These are phyloP conservation scores for Saturnispora zaruensis DNA, from an alignment of 805 yeast species.

Conservation along the genomic window DNA sequence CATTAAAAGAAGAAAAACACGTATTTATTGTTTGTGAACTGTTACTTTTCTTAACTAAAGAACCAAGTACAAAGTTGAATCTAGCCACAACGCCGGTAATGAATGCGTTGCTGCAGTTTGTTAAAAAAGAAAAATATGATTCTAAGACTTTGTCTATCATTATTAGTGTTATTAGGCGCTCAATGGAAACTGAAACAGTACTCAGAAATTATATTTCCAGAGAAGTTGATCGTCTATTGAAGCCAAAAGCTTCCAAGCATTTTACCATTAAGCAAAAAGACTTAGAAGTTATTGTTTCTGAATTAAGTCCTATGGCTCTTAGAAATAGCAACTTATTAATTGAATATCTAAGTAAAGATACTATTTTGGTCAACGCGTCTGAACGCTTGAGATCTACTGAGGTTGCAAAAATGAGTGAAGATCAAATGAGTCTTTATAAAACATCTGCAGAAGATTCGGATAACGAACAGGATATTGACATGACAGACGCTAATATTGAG, in stretches of 20 bases:
- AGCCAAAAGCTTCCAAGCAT: conserved; percentile 13
- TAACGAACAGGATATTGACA: conserved; percentile 19
- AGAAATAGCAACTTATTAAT: conserved; percentile 26
- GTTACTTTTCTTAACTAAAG: conserved; percentile 40
- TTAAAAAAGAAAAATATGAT: conserved; percentile 31
- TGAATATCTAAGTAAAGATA: conserved; percentile 18
- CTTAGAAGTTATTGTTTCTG: conserved; percentile 39
- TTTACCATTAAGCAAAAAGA: conserved; percentile 25
- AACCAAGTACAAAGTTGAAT: neutral
- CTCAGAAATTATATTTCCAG: conserved; percentile 41
- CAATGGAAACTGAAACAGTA: conserved; percentile 53
- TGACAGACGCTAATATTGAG: conserved; percentile 17
- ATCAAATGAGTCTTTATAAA: conserved; percentile 16
- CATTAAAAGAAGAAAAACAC: conserved; percentile 34
- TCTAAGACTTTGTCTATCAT: conserved; percentile 38
- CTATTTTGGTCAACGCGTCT: conserved; percentile 4
- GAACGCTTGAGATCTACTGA: conserved; percentile 17
- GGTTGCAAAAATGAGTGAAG: conserved; percentile 17
- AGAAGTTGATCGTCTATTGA: conserved; percentile 41
- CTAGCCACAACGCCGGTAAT: conserved; percentile 26
- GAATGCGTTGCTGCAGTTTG: conserved; percentile 36
- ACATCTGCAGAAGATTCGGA: conserved; percentile 7
- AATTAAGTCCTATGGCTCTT: conserved; percentile 38
- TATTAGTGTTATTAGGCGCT: conserved; percentile 51
- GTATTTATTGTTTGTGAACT: conserved; percentile 50